Evolutionary conservation across 2,329 filamentous ascomycete species (phyloP), one percentile per base, ranked within the genome.

Genomic region (Diaporthe sp.): DNA sequence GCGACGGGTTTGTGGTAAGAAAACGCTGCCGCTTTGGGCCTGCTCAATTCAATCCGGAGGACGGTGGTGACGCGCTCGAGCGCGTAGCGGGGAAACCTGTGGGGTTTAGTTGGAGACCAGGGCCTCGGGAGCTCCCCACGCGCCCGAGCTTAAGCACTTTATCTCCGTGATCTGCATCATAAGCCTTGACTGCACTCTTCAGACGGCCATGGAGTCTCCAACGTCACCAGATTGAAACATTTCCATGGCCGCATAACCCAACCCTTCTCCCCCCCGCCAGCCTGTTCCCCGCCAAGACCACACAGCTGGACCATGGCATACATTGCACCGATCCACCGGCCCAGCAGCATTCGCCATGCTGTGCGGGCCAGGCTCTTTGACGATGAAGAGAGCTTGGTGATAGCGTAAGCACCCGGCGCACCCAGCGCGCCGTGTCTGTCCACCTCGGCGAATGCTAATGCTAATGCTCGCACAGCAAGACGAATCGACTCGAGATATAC

Each of bases 331-430:
- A 97, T 99, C 75, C 97, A 99, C 84, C 91, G 93, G 80, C 94
- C 97, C 34, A 98, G 95, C 83, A 98, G 95, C 86, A 92, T 98
- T 78, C 92, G 96, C 73, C 94, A 98, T 90, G 96, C 96, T 20
- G 84, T 98, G 79, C 94, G 93, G 82, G 89, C 96, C 76, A 92
- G 92, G 80, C 93, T 98, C 80, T 87, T 98, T 71, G 86, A 91
- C 6, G 91, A 94, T 70, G 91, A 95, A 77, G 94, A 98, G 80
- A 95, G 94, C 80, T 88, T 99, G 77, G 92, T 98, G 72, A 88
- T 98, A 81, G 95, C 95, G 96, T 98, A 90, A 86, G 95, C 85
- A 78, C 57, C 61, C 58, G 4, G 53, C 53, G 8, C 8, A 34
- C 17, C 53, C 42, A 22, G 9, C 65, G 34, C 47, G 34, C 17